Evolutionary conservation across 805 yeast species (phyloP).

Genomic region (Huiozyma naganishii): DNA sequence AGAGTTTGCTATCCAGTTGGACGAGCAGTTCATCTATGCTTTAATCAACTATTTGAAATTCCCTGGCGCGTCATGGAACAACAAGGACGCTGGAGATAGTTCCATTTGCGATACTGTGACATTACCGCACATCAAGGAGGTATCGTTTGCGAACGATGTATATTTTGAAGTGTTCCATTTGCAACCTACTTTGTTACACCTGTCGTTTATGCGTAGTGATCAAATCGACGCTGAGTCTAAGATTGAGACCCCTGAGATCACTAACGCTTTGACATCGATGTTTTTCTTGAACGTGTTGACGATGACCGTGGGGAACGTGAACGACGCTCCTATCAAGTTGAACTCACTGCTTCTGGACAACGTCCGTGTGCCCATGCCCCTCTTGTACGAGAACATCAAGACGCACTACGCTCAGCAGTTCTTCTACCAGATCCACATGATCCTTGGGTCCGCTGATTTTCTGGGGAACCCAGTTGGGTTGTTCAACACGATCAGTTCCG

Average conservation of each 20-base stretch:
- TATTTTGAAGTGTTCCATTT: constrained; percentile 88
- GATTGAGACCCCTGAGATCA: constrained; percentile 18
- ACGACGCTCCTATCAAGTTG: constrained; percentile 88
- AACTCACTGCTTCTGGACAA: constrained; percentile 84
- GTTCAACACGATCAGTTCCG: constrained; percentile 86
- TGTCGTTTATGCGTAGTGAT: constrained; percentile 88
- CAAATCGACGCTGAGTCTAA: constrained; percentile 53
- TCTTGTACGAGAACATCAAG: constrained; percentile 54
- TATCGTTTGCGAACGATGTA: constrained; percentile 53
- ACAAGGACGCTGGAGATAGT: neutral
- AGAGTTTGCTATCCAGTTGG: constrained; percentile 85
- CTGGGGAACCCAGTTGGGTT: constrained; percentile 96
- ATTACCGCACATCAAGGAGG: constrained; percentile 60
- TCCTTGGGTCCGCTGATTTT: constrained; percentile 92
- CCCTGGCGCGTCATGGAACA: constrained; percentile 75
- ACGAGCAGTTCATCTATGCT: constrained; percentile 84
- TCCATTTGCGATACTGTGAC: constrained; percentile 32
- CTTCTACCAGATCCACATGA: constrained; percentile 82
- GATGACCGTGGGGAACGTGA: constrained; percentile 94
- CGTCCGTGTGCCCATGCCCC: constrained; percentile 73
- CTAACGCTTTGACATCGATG: constrained; percentile 45
- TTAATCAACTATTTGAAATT: constrained; percentile 67
- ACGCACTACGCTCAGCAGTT: constrained; percentile 90
- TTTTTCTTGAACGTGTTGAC: constrained; percentile 77
- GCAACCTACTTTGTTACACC: constrained; percentile 81